Conservation (phyloP, 1,284 basidiomycete genomes). For the Mycosarcoma mackinlayi region DNA sequence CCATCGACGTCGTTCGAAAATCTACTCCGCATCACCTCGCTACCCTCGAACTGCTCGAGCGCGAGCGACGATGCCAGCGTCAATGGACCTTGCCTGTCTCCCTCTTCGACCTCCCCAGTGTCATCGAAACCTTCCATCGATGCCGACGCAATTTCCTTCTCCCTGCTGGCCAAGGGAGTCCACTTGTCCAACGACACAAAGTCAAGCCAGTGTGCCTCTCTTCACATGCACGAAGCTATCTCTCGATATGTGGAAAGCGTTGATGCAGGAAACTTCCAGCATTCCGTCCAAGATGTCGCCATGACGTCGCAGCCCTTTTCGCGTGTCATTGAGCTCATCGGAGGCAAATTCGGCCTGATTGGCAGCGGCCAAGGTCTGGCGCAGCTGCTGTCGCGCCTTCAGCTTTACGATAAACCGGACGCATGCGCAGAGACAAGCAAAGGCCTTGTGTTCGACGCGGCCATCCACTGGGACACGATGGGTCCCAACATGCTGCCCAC, state of each 20-base stretch:
- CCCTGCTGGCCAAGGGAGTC: background rate
- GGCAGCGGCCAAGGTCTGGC: slow-evolving; percentile 2
- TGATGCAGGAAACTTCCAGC: background rate
- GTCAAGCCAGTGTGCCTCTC: background rate
- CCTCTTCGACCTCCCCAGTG: background rate
- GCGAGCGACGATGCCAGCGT: background rate
- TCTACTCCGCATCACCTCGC: slow-evolving; percentile 14
- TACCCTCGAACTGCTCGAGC: slow-evolving; percentile 3
- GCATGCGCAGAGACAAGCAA: slow-evolving; percentile 7
- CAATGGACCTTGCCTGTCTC: background rate
- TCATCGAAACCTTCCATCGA: background rate
- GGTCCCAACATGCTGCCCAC: slow-evolving; percentile 34
- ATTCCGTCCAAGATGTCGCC: background rate
- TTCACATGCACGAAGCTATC: slow-evolving; percentile 16
- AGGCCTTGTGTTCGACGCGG: slow-evolving; percentile 35
- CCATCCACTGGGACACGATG: slow-evolving; percentile 31
- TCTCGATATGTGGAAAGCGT: background rate
- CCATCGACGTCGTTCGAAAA: slow-evolving; percentile 18
- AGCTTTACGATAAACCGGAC: slow-evolving; percentile 8
- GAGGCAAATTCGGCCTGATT: slow-evolving; percentile 11
- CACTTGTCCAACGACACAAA: background rate
- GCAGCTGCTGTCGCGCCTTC: slow-evolving; percentile 23
- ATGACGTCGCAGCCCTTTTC: slow-evolving; percentile 27
- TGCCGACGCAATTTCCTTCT: background rate
- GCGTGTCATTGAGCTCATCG: slow-evolving; percentile 15